These are phyloP conservation scores for Ophiostoma fasciatum DNA, from an alignment of 2,329 filamentous ascomycete species.

Conservation along the genomic window DNA sequence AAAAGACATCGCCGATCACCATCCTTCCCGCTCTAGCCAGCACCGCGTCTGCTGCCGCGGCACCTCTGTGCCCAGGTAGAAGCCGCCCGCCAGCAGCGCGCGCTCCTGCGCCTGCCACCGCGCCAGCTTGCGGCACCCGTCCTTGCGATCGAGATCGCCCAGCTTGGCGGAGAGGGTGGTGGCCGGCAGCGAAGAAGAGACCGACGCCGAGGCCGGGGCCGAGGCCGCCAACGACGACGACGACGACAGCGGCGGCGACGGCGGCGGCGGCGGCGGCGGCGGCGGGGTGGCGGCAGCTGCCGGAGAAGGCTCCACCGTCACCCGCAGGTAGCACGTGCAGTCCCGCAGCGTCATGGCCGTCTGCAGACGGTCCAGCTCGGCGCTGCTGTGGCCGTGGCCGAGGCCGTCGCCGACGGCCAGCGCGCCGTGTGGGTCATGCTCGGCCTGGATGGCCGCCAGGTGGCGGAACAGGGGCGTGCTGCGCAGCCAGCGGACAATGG, in stretches of 20 bases:
- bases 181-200: too few species aligned
- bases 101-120: slow-evolving; percentile 55
- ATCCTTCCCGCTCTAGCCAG: slow-evolving; percentile 14
- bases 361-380: slow-evolving; percentile 33
- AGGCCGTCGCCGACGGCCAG: background rate
- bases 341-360: slow-evolving; percentile 71
- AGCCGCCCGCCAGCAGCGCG: slow-evolving; percentile 49
- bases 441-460: slow-evolving; percentile 22
- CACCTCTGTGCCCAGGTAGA: slow-evolving; percentile 33
- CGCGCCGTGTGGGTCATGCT: slow-evolving; percentile 15
- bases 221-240: too few species aligned
- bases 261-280: slow-evolving; percentile 18
- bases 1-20: too few species aligned
- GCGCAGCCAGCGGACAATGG: slow-evolving; percentile 23
- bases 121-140: slow-evolving; percentile 45
- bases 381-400: background rate
- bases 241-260: slow-evolving; percentile 6
- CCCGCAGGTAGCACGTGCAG: slow-evolving; percentile 58
- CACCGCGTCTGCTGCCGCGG: slow-evolving; percentile 14
- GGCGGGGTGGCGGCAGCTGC: slow-evolving; percentile 31
- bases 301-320: too few species aligned
- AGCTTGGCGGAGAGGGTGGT: slow-evolving; percentile 44
- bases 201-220: too few species aligned
- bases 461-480: slow-evolving; percentile 26
- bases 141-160: slow-evolving; percentile 68